These are phyloP conservation scores for Fusarium sp. DNA, from an alignment of 2,329 filamentous ascomycete genomes.

Conservation along the genomic window DNA sequence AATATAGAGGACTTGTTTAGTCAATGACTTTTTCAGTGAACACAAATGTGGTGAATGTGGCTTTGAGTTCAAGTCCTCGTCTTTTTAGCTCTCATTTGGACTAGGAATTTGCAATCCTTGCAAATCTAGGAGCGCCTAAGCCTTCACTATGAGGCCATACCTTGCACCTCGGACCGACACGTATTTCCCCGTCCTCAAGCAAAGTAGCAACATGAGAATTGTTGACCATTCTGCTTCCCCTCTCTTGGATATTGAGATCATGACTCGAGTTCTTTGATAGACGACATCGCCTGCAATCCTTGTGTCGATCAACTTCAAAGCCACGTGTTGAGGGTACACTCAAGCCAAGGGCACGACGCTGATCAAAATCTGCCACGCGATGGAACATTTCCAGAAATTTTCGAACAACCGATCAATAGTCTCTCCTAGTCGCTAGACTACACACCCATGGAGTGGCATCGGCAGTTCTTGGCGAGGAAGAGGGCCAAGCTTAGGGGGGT, in stretches of 20 bases:
- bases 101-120: background rate
- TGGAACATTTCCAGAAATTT: background rate
- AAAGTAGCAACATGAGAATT: no score
- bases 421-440: background rate
- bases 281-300: background rate
- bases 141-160: background rate
- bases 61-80: no score
- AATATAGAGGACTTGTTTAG: background rate
- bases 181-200: background rate
- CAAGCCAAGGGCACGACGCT: background rate
- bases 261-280: background rate
- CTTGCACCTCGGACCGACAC: background rate
- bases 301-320: background rate
- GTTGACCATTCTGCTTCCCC: background rate
- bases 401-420: background rate
- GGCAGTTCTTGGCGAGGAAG: background rate
- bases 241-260: background rate
- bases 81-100: background rate
- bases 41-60: background rate
- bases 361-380: background rate
- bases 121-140: background rate
- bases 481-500: background rate
- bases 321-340: background rate
- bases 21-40: background rate
- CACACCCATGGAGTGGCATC: background rate